A percentile compares a stretch with the other conserved stretches of the same genome.
Conservation (phyloP, 2,329 filamentous ascomycete genomes). For the Scopulariopsis brevicaulis region DNA sequence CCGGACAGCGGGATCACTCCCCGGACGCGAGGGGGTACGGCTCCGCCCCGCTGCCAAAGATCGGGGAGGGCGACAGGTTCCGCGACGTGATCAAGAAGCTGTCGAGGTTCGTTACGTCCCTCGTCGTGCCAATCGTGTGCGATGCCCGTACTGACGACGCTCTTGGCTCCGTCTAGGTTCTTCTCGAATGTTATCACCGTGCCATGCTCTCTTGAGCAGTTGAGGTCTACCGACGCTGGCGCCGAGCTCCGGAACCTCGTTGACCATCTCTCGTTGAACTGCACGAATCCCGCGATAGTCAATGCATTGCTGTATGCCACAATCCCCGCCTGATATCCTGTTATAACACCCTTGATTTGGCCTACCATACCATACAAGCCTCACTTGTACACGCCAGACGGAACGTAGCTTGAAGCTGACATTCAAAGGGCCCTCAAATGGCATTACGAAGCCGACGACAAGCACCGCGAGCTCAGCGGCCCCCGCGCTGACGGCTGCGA, state of each 20-base stretch:
- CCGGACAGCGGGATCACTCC: conserved; percentile 11
- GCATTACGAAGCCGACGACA: conserved; percentile 55
- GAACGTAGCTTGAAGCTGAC: background rate
- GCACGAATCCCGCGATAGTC: conserved; percentile 59
- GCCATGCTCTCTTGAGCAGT: conserved; percentile 62
- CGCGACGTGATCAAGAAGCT: conserved; percentile 51
- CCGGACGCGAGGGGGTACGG: conserved; percentile 16
- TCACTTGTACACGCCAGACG: background rate
- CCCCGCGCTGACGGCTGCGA: conserved; percentile 66
- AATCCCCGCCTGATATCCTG: background rate
- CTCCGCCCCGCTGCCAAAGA: conserved; percentile 16
- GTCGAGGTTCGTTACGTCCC: conserved; percentile 34
- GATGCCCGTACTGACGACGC: background rate
- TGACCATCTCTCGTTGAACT: conserved; percentile 48
- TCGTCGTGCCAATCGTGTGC: background rate
- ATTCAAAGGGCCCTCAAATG: conserved; percentile 56
- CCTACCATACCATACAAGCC: conserved; percentile 1
- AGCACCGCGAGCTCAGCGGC: conserved; percentile 54
- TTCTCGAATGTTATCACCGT: conserved; percentile 50
- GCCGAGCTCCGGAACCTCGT: conserved; percentile 47
- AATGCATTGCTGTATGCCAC: conserved; percentile 58
- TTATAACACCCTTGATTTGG: background rate
- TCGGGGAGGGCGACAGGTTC: conserved; percentile 18
- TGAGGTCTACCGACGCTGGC: conserved; percentile 54
- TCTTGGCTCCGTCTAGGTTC: conserved; percentile 31